Percentiles rank a stretch among this genome's conserved stretches.
These are phyloP conservation scores for Cryptococcus wingfieldii DNA, from an alignment of 1,284 basidiomycete genomes.

Conservation along the genomic window DNA sequence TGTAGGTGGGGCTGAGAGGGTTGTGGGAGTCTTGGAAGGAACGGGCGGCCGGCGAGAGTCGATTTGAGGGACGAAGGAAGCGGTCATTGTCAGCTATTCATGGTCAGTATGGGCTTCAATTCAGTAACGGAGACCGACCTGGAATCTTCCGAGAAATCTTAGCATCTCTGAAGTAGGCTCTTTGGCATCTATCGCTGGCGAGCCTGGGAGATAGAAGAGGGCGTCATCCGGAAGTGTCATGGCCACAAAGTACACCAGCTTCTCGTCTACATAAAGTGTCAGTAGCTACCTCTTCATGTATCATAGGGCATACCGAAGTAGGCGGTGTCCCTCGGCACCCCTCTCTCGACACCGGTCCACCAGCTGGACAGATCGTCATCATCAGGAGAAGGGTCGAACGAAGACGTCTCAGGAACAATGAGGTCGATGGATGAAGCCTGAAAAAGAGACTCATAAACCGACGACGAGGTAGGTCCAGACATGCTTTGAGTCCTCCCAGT, in stretches of 20 bases:
- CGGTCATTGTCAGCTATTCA: conserved; percentile 67
- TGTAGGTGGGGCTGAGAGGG: conserved; percentile 8
- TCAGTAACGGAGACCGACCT: conserved; percentile 3
- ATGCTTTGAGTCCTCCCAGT: not conserved
- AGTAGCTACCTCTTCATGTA: conserved; percentile 14
- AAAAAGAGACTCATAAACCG: conserved; percentile 60
- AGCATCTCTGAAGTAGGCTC: conserved; percentile 58
- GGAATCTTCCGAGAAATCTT: conserved; percentile 55
- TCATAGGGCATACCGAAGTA: conserved; percentile 6
- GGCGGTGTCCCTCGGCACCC: conserved; percentile 51
- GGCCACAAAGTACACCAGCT: conserved; percentile 63
- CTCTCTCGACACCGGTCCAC: conserved; percentile 51
- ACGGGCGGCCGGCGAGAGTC: conserved; percentile 45
- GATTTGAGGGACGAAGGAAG: conserved; percentile 66
- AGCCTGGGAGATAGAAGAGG: conserved; percentile 6
- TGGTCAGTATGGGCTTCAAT: conserved; percentile 3
- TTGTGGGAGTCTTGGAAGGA: conserved; percentile 7
- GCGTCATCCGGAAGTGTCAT: conserved; percentile 53
- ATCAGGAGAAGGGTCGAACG: conserved; percentile 57
- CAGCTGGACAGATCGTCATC: conserved; percentile 54
- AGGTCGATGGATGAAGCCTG: conserved; percentile 60
- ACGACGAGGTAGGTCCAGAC: not conserved
- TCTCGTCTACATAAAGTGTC: conserved; percentile 56
- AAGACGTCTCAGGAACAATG: conserved; percentile 59
- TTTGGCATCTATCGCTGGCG: conserved; percentile 8